These are phyloP conservation scores for Withania somnifera DNA, from an alignment of 305 asterid species.

Conservation along the genomic window DNA sequence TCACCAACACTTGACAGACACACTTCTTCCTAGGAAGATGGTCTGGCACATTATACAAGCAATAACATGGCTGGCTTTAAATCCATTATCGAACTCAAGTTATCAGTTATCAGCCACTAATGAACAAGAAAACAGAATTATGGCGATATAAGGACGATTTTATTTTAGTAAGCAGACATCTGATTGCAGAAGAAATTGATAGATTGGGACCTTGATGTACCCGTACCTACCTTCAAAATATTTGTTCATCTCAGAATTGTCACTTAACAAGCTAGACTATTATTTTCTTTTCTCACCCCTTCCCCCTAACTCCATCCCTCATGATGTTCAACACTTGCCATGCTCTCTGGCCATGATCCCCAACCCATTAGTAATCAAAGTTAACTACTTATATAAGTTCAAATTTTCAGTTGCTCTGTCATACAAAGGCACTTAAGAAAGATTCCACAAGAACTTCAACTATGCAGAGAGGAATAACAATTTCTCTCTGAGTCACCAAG, in stretches of 20 bases:
- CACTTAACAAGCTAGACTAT: background rate
- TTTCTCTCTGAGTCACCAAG: background rate
- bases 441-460: background rate
- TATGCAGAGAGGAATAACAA: background rate
- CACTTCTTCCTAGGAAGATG: background rate
- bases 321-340: background rate
- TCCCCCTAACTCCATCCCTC: background rate
- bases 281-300: background rate
- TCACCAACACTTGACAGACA: background rate
- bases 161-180: background rate
- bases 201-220: background rate
- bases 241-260: background rate
- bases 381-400: background rate
- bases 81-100: background rate
- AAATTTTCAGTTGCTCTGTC: background rate
- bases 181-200: background rate
- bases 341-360: background rate
- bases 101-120: background rate
- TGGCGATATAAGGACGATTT: background rate
- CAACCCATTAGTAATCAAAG: background rate
- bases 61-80: background rate
- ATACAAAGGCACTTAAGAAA: background rate
- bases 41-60: background rate
- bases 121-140: background rate
- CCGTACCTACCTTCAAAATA: background rate